Evolutionary conservation across 2,329 filamentous ascomycete species (phyloP).

Genomic region (Calonectria ilicicola): DNA sequence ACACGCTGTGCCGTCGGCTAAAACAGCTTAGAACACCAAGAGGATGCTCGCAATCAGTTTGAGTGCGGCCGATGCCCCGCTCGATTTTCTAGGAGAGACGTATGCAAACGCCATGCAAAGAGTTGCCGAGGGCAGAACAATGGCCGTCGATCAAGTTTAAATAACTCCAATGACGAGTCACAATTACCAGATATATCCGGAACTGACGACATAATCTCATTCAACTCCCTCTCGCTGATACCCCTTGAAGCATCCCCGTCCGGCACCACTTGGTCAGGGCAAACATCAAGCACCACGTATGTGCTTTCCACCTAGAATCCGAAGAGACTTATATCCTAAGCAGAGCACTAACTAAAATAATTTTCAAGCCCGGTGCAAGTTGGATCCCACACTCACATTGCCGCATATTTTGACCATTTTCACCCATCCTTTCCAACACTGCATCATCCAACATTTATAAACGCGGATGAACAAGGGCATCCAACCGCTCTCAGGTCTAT

Average conservation of each 20-base stretch:
- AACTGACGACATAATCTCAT: neutral
- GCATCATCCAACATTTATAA: slow-evolving; percentile 28
- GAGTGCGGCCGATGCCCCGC: neutral
- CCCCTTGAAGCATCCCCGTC: neutral
- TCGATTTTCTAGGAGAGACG: neutral
- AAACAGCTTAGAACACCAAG: neutral
- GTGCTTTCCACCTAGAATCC: neutral
- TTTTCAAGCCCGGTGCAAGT: neutral
- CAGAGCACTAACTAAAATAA: neutral
- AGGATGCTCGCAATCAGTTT: neutral
- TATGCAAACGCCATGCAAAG: neutral
- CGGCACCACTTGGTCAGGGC: neutral
- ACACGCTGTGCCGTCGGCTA: neutral
- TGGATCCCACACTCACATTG: slow-evolving; percentile 6
- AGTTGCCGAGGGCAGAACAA: slow-evolving; percentile 29
- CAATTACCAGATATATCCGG: neutral
- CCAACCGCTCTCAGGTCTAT: slow-evolving; percentile 23
- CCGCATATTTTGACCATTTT: slow-evolving; percentile 38
- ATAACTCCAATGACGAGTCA: slow-evolving; percentile 34
- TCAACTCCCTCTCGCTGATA: neutral
- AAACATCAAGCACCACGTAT: neutral
- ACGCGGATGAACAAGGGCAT: neutral
- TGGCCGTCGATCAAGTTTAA: slow-evolving; percentile 35
- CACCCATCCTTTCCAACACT: slow-evolving; percentile 39
- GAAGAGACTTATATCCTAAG: neutral